Evolutionary conservation across 129 eudicot species (phyloP), one percentile per base, ranked within the genome.

Genomic region (Pittosporum tobira): DNA sequence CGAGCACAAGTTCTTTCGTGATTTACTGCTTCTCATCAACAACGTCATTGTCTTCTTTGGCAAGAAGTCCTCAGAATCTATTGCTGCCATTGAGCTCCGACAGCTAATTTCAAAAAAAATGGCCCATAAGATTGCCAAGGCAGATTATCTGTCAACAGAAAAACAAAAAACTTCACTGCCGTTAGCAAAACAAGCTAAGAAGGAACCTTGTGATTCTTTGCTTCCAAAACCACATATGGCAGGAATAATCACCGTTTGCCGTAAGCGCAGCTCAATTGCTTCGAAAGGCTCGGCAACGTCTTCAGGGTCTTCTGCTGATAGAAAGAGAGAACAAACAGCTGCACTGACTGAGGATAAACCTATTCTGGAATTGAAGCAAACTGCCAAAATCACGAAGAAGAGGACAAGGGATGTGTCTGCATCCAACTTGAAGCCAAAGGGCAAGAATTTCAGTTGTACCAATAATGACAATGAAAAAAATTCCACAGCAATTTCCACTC

Each of bases 191-290:
- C 73, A 70, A 37, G 85, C 76, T 24, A 19, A 67, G 0, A 19
- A 67, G 0, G 84, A 84, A 28, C 75, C 72, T 9, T 63, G 73
- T 4, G 74, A 67, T 28, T 68, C 78, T 19, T 53, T 76, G 64
- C 70, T 70, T 23, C 68, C 72, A 2, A 82, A 85, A 60, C 84
- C 81, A 10, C 62, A 73, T n/a, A 36, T 79, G 45, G 38, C 77
- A 1, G 87, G 77, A 6, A 75, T 83, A 13, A 59, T 79, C 27
- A 75, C 77, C 3, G 95, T 74, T 19, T 87, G 91, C 45, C 82
- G 87, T 16, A 87, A 87, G 57, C 55, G 91, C 42, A 87, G 91
- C 74, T 87, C 95, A 6, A 69, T 87, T 45, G 73, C 88, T 25
- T 73, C 78, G 21, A 79, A 74, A 78, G 73, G 79, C 1, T 67